Base-by-base conservation (phyloP, 139 green algal species). In the Bryopsis sp. region DNA sequence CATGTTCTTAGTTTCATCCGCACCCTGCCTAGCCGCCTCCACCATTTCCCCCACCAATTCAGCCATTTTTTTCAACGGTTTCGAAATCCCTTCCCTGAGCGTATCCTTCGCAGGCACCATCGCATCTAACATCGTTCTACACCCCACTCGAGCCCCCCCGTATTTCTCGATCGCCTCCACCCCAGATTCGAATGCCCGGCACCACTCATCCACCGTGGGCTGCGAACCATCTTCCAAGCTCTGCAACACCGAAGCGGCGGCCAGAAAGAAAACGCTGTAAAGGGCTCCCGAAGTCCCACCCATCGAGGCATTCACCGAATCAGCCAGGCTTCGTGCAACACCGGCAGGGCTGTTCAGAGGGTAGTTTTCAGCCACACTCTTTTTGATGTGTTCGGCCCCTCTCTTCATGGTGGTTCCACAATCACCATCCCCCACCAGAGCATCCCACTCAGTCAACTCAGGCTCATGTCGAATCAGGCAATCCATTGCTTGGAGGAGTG, bases 351-450 rank as follows among this genome's bases (percentile, higher is more conserved):
- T 46, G 48, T 75, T 48, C 48, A 77, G 64, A 24, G 72, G 54
- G 39, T 73, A 62, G 15, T 1, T 38, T 31, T 50, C 58, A 3
- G 43, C 64, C 39, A 84, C 58, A 24, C 72, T 75, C 0, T 32
- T 29, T 39, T 79, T 66, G 7, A 92, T 61, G 1, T 78, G 81
- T 6, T 78, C 39, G 0, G 81, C 86, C 1, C 81, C 90, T 1
- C 62, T 65, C 3, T 58, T 62, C 24, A 94, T 32, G 1, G 89
- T 95, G 2, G 67, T 64, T 11, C 88, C 90, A 66, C 90, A 95
- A 79, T 95, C 89, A 33, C 90, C 90, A 72, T 96, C 90, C 3
- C 90, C 90, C 22, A 85, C 83, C 70, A 86, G 75, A n/a, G 64
- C 38, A 62, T 60, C 67, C 59, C 59, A 67, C 26, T n/a, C 19